Base-by-base conservation (phyloP, 805 yeast genomes). In the Cyberlindnera mississippiensis region DNA sequence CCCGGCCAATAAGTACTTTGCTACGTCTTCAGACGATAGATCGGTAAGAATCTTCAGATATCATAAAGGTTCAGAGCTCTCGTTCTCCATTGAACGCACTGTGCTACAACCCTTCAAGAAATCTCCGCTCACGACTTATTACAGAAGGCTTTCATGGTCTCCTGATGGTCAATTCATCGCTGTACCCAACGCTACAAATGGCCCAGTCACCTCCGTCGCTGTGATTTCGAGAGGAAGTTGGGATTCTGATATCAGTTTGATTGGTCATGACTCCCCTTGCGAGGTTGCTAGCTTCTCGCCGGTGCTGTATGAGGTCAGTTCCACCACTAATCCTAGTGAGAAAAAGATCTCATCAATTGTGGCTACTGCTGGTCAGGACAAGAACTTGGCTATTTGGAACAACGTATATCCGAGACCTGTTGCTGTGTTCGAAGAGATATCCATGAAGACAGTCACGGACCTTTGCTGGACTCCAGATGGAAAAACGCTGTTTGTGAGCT, bases 301-400 rank as follows among this genome's bases (percentile, higher is more conserved):
- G 1, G 66, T 85, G 40, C 55, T 85, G 22, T 85, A 77, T 52
- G 75, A 74, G 34, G 48, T 44, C 13, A 38, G 42, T 6, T 29
- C 39, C 7, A 36, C 42, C 13, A 42, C 40, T 35, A 44, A 41
- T 28, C 36, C 49, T 39, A 44, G 60, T 42, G 64, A 71, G 11
- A 58, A 51, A 28, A 60, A 57, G 27, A 66, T 73, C 39, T 71
- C 84, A 7, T 82, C 96, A 0, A 76, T 91, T 1, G 69, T 91
- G n/a, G 96, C 97, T 2, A 85, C 96, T 22, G 96, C 91, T 12
- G 98, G 98, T 10, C 98, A 91, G 63, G 99, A 91, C 62, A 80
- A 86, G 55, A 76, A 89, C 1, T 63, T 93, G 29, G 95, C 89
- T 0, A 69, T 91, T 6, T 91, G 99, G 99, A 81, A 80, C 55